Conservation (phyloP, 2,329 filamentous ascomycete genomes). For the Neonectria sp. region DNA sequence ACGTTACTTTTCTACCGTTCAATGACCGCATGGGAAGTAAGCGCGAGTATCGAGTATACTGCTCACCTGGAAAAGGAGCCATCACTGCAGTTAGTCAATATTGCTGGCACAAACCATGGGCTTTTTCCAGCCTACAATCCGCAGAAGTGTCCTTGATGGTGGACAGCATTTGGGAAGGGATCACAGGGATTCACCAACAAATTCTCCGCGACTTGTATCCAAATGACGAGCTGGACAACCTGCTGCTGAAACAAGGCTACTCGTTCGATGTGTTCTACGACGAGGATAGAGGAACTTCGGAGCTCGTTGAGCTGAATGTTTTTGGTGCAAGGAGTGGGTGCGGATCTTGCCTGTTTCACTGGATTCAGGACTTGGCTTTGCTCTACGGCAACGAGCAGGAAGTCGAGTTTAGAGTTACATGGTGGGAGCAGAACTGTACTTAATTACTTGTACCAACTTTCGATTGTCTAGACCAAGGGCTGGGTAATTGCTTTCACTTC, state of each 20-base stretch:
- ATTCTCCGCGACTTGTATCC: conserved; percentile 22
- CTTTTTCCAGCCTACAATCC: conserved; percentile 34
- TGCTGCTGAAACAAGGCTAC: conserved; percentile 57
- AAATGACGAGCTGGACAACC: conserved; percentile 40
- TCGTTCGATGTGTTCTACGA: conserved; percentile 60
- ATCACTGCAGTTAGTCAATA: conserved; percentile 60
- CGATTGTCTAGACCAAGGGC: background rate
- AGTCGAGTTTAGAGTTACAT: background rate
- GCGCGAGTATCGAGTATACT: conserved; percentile 61
- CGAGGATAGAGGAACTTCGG: conserved; percentile 37
- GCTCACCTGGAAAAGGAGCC: conserved; percentile 49
- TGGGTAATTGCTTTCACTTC: background rate
- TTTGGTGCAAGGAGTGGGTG: conserved; percentile 61
- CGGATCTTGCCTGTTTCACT: conserved; percentile 63
- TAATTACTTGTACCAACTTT: background rate
- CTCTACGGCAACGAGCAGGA: conserved; percentile 15
- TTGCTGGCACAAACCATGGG: conserved; percentile 56
- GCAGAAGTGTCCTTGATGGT: conserved; percentile 13
- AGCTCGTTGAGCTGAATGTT: conserved; percentile 61
- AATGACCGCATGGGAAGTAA: conserved; percentile 55
- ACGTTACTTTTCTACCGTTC: conserved; percentile 59
- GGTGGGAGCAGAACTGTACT: background rate
- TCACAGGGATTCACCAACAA: conserved; percentile 20
- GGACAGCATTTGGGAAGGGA: conserved; percentile 25
- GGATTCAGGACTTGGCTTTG: conserved; percentile 48